Conservation (phyloP, 2,329 filamentous ascomycete genomes). For the Nothopassalora personata region DNA sequence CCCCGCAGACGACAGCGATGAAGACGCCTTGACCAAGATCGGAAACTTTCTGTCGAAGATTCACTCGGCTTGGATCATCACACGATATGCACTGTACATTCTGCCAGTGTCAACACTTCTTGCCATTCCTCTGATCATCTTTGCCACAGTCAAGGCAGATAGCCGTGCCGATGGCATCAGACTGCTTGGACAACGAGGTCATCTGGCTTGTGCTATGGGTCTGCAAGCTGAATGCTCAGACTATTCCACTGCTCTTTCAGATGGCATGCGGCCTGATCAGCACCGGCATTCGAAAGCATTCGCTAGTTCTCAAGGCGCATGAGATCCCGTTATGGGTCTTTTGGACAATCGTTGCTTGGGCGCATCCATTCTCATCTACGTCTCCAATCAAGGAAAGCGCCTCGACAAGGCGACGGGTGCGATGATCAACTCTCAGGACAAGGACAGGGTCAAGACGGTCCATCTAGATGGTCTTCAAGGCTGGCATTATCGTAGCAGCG, state of each 20-base stretch:
- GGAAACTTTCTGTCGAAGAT: constrained; percentile 61
- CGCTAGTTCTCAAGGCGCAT: constrained; percentile 57
- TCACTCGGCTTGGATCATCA: constrained; percentile 57
- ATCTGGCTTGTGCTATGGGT: constrained; percentile 63
- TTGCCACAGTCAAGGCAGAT: constrained; percentile 23
- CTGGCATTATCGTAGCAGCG: constrained; percentile 57
- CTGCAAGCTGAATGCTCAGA: constrained; percentile 59
- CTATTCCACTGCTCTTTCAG: constrained; percentile 59
- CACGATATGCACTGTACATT: constrained; percentile 63
- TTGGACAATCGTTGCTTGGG: constrained; percentile 60
- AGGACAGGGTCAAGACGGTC: constrained; percentile 44
- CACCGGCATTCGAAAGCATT: constrained; percentile 65
- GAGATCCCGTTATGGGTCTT: constrained; percentile 63
- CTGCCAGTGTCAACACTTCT: constrained; percentile 60
- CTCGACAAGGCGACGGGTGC: not conserved
- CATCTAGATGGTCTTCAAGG: constrained; percentile 55
- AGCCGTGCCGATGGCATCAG: constrained; percentile 32
- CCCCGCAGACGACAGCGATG: constrained; percentile 37
- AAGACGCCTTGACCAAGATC: constrained; percentile 58
- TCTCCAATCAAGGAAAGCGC: constrained; percentile 8
- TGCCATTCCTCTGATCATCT: constrained; percentile 56
- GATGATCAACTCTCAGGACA: not conserved
- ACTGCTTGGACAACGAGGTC: constrained; percentile 57
- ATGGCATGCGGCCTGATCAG: constrained; percentile 64
- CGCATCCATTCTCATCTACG: constrained; percentile 48